Evolutionary conservation across 1,139 yeast genomes (phyloP).

Genomic region (Nakaseomyces kungkrabaensis): DNA sequence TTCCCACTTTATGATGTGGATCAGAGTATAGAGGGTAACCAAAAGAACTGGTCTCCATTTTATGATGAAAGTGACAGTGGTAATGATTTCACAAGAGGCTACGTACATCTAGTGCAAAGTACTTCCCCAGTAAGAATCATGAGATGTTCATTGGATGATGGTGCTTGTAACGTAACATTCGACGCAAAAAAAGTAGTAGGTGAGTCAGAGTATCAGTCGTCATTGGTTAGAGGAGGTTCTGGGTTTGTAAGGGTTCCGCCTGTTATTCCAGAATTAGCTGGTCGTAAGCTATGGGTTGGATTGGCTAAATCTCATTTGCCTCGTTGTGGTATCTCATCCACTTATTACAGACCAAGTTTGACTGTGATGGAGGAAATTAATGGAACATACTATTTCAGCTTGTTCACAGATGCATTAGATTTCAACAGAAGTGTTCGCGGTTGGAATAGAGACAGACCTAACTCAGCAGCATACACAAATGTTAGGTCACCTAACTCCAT

Average conservation of each 20-base stretch:
- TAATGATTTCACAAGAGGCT: conserved; percentile 12
- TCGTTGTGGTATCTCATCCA: background rate
- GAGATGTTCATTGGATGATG: conserved; percentile 35
- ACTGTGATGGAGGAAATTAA: background rate
- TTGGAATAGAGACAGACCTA: background rate
- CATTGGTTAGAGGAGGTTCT: background rate
- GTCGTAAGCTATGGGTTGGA: conserved; percentile 1
- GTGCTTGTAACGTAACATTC: conserved; percentile 29
- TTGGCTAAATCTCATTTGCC: background rate
- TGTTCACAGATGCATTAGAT: background rate
- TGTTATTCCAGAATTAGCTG: background rate
- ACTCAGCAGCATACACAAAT: background rate
- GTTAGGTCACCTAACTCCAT: background rate
- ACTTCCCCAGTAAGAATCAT: conserved; percentile 37
- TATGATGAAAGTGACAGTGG: conserved; percentile 1
- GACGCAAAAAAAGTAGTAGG: background rate
- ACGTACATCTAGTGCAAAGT: conserved; percentile 35
- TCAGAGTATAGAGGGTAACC: background rate
- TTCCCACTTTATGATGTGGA: background rate
- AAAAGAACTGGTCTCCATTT: conserved; percentile 6
- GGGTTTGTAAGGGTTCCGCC: background rate
- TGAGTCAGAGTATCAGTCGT: background rate
- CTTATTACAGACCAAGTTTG: background rate
- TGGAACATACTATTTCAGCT: background rate
- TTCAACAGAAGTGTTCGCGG: background rate